Evolutionary conservation across 805 yeast species (phyloP), one percentile per base, ranked within the genome.

Genomic region (Metschnikowia dekortorum): DNA sequence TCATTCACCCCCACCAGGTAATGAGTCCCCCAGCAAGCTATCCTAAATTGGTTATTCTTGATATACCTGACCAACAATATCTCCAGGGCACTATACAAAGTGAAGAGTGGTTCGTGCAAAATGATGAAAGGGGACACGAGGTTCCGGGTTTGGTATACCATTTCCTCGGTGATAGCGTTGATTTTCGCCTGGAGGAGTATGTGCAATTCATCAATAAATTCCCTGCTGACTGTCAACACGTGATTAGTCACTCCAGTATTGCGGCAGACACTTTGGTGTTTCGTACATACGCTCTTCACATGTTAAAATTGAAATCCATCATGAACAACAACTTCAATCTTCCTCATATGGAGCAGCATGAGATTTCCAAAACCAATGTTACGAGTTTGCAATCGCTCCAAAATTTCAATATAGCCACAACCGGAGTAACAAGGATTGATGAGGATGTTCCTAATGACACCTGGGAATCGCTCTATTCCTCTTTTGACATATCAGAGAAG

Each of bases 211-310:
- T 87, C 57, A 65, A 75, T 47, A 63, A 72, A 5, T 84, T 89
- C 56, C 85, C 83, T 0, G 54, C 64, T 0, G 61, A 72, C 0
- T 72, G 82, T 30, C 61, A 72, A 46, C 96, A 89, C 64, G 72
- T 83, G 46, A 73, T 92, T 5, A 84, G 94, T n/a, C 97, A 92
- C 66, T 75, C 83, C 2, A 64, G 69, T 13, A 71, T 86, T 46
- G 73, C 84, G 10, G 81, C 88, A 16, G 79, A 91, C 61, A 71
- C 80, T 0, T 64, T 89, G 13, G 75, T 81, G 6, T 83, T 82
- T 63, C 75, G 71, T 31, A 76, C 83, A 0, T 75, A 87, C 4
- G 82, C 86, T 0, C 57, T 70, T 1, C 70, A 77, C 16, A 68
- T 79, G 1, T 62, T 87, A 52, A 84, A 83, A 60, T 72, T 87